Percentiles rank a stretch among this genome's conserved stretches.
phyloP scores from a whole-genome alignment of 495 filamentous ascomycete genomes.

The Penicillium parvum region DNA sequence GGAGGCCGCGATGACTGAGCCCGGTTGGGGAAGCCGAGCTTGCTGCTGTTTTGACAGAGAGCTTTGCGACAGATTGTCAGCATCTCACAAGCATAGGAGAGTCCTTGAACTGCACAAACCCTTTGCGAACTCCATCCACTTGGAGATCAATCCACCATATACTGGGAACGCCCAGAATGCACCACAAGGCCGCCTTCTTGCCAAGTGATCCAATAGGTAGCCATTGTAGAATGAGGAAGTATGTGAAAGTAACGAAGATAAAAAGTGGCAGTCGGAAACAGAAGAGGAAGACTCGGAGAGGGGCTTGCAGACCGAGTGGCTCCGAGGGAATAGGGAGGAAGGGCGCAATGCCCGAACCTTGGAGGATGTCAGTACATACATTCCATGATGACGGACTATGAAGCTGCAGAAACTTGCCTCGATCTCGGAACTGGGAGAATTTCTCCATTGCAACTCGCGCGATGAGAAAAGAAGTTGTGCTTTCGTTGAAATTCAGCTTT shows the following conservation, averaged over 20 bases:
- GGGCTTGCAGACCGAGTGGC: conserved; percentile 53
- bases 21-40: conserved; percentile 66
- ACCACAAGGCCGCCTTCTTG: conserved; percentile 83
- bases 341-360: conserved; percentile 92
- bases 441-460: conserved; percentile 71
- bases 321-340: conserved; percentile 76
- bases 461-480: not conserved
- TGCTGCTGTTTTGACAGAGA: conserved; percentile 58
- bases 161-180: conserved; percentile 76
- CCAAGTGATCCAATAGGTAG: conserved; percentile 74
- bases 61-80: conserved; percentile 21
- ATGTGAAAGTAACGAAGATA: conserved; percentile 57
- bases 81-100: not conserved
- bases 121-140: conserved; percentile 90
- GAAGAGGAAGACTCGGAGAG: conserved; percentile 68
- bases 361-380: conserved; percentile 10
- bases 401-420: conserved; percentile 53
- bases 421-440: conserved; percentile 91
- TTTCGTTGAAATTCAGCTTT: conserved; percentile 1
- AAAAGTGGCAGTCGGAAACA: conserved; percentile 76
- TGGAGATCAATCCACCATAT: conserved; percentile 98
- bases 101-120: conserved; percentile 40
- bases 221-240: conserved; percentile 81
- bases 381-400: not conserved
- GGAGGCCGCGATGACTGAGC: conserved; percentile 79